Base-by-base conservation (phyloP, 2,329 filamentous ascomycete species). In the Mycogone perniciosa region DNA sequence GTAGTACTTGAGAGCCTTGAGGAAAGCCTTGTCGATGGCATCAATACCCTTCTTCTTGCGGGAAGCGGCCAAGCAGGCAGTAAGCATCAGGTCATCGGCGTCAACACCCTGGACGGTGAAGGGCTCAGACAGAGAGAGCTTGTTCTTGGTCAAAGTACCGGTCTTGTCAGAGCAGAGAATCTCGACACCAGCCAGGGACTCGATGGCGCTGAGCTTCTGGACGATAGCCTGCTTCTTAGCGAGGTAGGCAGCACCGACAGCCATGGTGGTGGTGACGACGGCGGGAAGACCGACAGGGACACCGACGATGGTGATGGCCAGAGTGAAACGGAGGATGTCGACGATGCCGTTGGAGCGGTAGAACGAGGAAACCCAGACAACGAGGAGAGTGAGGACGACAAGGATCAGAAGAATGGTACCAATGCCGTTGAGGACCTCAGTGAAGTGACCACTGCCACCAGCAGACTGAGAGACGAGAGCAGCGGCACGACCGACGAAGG, bases 21-120 rank as follows among this genome's bases (percentile, higher is more conserved):
- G 79, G 78, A 95, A 95, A 66, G 89, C 89, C 79, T 92, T 93
- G 80, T 95, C 90, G 61, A 95, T 95, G 60, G 90, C 88, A 67
- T 95, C 89, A 57, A 95, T 91, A 76, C 89, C 89, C 79, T 95
- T 95, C 81, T 91, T 92, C 82, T 93, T 95, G 75, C 89, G 87
- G 59, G 86, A 92, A 56, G 89, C 89, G 64, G 89, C 89, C 64
- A 95, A 75, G 70, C 89, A 95, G 63, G 89, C 89, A 74, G 89
- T 93, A 58, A 95, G 79, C 88, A 95, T 95, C 57, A 95, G 85
- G 63, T 95, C 89, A 70, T 93, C 87, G 34, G 86, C 80, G 60
- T 91, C 87, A 54, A 95, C 86, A 64, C 89, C 89, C 55, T 80
- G 76, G 55, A 93, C 86, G 37, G 84, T 88, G 76, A 85, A 95